Evolutionary conservation across 805 yeast species (phyloP), one percentile per base, ranked within the genome.

Genomic region (Nakazawaea ambrosiae): DNA sequence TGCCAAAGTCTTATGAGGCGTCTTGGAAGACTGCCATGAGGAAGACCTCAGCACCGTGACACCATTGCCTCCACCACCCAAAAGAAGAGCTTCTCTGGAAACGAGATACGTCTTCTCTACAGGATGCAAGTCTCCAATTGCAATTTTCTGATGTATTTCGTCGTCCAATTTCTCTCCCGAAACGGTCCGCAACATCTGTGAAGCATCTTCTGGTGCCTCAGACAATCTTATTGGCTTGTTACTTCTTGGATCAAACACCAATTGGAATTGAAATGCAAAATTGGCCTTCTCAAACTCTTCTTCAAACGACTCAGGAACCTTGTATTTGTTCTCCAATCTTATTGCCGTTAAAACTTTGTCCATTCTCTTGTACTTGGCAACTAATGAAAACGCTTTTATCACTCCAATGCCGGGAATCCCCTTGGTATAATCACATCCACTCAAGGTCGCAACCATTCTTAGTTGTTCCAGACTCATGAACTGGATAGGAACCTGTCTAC

Each of bases 381-480:
- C 78, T 31, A 81, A 54, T 28, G 61, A 63, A 37, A 82, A 72
- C 0, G 97, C 95, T 20, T 80, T 83, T 31, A 77, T 74, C 8
- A 88, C 66, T 0, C 98, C 99, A 12, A 90, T 68, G 2, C 82
- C 81, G 0, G 81, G 73, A 5, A 92, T 65, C 0, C 99, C 98
- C 38, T 76, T 75, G 0, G 96, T 85, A 52, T 92, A 92, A 57
- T 92, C 99, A 60, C 99, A 92, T 0, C 99, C 99, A n/a, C 95
- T 75, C 4, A 92, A 54, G 47, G 89, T 81, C 2, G 96, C 97
- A 59, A 86, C 73, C 29, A 78, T 65, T 33, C 92, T 66, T 37
- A 86, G 55, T 48, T 86, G 85, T 8, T 70, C 73, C 20, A 62
- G 70, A 16, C 68, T 55, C 47, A 80, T 67, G 5, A 63, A 50